A percentile compares a stretch with the other conserved stretches of the same genome.
These are phyloP conservation scores for Thuidium tamariscinum DNA, from an alignment of 225 moss, liverwort and hornwort species.

Conservation along the genomic window DNA sequence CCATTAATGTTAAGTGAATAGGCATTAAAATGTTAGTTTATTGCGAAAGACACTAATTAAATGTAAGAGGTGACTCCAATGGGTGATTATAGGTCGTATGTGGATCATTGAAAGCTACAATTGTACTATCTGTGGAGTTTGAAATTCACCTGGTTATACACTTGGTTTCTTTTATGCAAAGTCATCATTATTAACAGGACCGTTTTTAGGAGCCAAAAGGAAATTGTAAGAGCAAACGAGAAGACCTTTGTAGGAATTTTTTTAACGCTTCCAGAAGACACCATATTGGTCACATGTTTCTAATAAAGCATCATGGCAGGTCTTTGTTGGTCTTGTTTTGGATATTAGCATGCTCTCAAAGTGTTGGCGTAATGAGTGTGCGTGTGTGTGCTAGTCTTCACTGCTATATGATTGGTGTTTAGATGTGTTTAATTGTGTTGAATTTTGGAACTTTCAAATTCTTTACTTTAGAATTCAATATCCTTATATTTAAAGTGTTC, in stretches of 20 bases:
- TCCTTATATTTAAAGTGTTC: too few species aligned
- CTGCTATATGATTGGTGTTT: too few species aligned
- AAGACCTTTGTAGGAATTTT: background rate
- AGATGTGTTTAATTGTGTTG: too few species aligned
- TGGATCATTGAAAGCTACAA: background rate
- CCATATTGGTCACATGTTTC: background rate
- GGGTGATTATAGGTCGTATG: background rate
- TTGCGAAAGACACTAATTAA: background rate
- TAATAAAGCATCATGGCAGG: background rate
- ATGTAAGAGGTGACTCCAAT: background rate
- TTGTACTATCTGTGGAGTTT: background rate
- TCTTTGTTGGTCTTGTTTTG: too few species aligned
- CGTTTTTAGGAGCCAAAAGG: conserved; percentile 30
- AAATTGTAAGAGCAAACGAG: conserved; percentile 12
- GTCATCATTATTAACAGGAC: background rate
- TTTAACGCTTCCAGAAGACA: background rate
- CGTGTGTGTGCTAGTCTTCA: too few species aligned
- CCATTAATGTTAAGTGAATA: background rate
- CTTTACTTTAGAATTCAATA: too few species aligned
- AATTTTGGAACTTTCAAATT: too few species aligned
- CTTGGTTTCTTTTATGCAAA: background rate
- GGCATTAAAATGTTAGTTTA: background rate
- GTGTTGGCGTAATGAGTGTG: too few species aligned
- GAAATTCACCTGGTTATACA: background rate
- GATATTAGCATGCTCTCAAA: too few species aligned